Base-by-base conservation (phyloP, 2,329 filamentous ascomycete species). In the Xylariaceae sp. region DNA sequence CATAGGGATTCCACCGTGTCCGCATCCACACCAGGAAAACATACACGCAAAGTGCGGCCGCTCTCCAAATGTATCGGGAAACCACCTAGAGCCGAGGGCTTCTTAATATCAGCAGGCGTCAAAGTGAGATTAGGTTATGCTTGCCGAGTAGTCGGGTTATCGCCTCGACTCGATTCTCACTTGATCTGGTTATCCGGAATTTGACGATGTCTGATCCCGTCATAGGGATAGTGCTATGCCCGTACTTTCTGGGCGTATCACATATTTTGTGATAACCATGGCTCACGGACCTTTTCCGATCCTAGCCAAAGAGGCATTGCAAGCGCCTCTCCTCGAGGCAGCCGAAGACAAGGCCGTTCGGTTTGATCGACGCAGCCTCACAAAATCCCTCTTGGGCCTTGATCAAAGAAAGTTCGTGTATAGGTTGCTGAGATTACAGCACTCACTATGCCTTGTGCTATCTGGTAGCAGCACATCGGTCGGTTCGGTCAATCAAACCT, bases 11-110 rank as follows among this genome's bases (percentile, higher is more conserved):
- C 89, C 0, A 96, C 87, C 0, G 88, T 89, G 15, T 86, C 82
- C 0, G 84, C 84, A 65, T 97, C 92, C 57, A 94, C 92, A 2
- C 94, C 94, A 0, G 92, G 91, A 65, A 99, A 97, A 29, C 91
- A 86, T 1, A 97, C 84, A 32, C 91, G 84, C 3, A 96, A 74
- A 0, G 82, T 80, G 1, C 82, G 83, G 32, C 80, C 76, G 34
- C 81, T 79, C 62, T 89, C 83, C 49, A 96, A 79, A 0, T 34
- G 32, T 34, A 34, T 36, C 29, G 92, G 91, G 18, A 99, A 74
- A 66, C 96, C 91, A 1, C 94, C 94, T 1, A 97, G 71, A 0
- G 78, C 74, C 0, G 90, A 82, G 1, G 99, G 76, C 34, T 83
- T 83, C 65, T 89, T 87, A 6, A 99, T 76, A 65, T 99, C 94